Base-by-base conservation (phyloP, 441 rosid species). In the Viola pubescens region DNA sequence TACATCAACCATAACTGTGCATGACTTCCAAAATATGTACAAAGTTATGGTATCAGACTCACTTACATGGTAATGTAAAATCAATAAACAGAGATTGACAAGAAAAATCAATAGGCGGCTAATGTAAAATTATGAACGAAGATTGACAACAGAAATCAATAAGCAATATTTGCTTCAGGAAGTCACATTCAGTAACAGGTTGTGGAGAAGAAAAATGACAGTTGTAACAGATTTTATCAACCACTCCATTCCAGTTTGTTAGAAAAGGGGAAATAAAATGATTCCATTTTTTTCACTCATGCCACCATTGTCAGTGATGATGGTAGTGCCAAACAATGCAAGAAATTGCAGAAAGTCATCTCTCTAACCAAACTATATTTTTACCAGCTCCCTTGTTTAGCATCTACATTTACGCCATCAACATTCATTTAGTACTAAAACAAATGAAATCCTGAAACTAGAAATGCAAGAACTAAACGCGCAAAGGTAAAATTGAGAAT, bases 281-380 rank as follows among this genome's bases (percentile, higher is more conserved):
- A 42, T 26, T 38, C 58, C 69, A 44, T 58, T 19, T 19, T 9
- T 51, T 45, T 11, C 14, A 52, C 9, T 44, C 57, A 37, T 58
- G 4, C 41, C 52, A n/a, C 59, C 54, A 52, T 19, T 19, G 39
- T 46, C n/a, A 8, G 4, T 2, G 46, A 0, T 6, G 46, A 9
- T 0, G 34, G 34, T 26, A 26, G 34, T 26, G 34, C 34, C 34
- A 26, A 26, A 26, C 34, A 43, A 46, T 46, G 11, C 9, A 46
- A 46, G 9, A 10, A 46, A 46, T 6, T 12, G 4, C 9, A 2
- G 8, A 43, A 43, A 43, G 10, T 43, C 46, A 43, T 9, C 46
- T 6, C 11, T 3, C 10, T 47, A 58, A 14, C 48, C 37, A 40
- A n/a, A 12, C 38, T 8, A 56, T 1, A 43, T 6, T 6, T 43